These are phyloP conservation scores for Neurospora terricola DNA, from an alignment of 495 filamentous ascomycete genomes.

Conservation along the genomic window DNA sequence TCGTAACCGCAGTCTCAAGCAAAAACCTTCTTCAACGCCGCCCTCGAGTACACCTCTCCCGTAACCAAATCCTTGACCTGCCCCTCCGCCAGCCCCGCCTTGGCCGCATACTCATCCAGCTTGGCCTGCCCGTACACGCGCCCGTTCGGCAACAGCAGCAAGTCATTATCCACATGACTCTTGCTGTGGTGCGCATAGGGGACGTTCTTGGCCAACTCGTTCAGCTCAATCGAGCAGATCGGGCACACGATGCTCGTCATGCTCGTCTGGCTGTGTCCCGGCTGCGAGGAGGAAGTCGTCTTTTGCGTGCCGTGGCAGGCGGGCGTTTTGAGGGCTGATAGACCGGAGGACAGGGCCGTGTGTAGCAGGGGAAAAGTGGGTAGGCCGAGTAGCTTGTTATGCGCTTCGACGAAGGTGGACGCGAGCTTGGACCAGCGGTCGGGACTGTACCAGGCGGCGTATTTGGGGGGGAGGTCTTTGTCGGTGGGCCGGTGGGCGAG, in stretches of 20 bases:
- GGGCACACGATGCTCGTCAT: slow-evolving; percentile 58
- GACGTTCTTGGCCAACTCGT: slow-evolving; percentile 76
- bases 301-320: slow-evolving; percentile 57
- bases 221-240: slow-evolving; percentile 90
- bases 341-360: slow-evolving; percentile 79
- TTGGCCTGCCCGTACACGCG: slow-evolving; percentile 72
- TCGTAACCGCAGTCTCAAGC: slow-evolving; percentile 21
- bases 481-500: slow-evolving; percentile 58
- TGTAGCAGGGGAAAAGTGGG: slow-evolving; percentile 79
- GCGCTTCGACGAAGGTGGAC: slow-evolving; percentile 72
- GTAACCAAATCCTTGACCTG: slow-evolving; percentile 77
- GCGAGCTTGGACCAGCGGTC: slow-evolving; percentile 68
- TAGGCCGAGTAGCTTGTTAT: slow-evolving; percentile 79
- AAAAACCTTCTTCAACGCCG: slow-evolving; percentile 75
- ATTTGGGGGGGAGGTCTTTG: slow-evolving; percentile 29
- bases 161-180: slow-evolving; percentile 76
- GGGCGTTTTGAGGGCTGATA: slow-evolving; percentile 93
- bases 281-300: slow-evolving; percentile 11
- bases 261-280: slow-evolving; percentile 20
- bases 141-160: slow-evolving; percentile 78
- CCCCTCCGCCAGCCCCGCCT: slow-evolving; percentile 51
- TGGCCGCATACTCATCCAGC: slow-evolving; percentile 65
- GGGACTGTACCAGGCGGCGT: slow-evolving; percentile 54
- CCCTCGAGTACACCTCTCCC: slow-evolving; percentile 50
- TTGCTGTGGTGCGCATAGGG: slow-evolving; percentile 92